A percentile compares a stretch with the other conserved stretches of the same genome.
These are phyloP conservation scores for Xylaria multiplex DNA, from an alignment of 2,329 filamentous ascomycete genomes.

Conservation along the genomic window DNA sequence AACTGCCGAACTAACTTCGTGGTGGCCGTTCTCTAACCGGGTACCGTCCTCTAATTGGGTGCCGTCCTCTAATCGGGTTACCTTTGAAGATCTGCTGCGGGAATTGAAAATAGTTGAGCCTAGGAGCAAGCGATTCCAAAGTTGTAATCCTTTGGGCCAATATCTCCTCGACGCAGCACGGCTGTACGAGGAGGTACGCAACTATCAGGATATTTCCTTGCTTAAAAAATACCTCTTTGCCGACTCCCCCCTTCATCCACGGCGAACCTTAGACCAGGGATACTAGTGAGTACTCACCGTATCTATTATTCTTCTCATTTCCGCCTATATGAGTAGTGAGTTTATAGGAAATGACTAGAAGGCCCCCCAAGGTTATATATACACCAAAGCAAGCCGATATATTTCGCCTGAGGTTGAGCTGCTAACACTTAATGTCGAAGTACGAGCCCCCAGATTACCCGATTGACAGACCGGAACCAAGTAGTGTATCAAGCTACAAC, in stretches of 20 bases:
- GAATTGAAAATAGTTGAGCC: neutral
- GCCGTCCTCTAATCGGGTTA: neutral
- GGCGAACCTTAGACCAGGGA: slow-evolving; percentile 48
- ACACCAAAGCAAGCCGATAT: neutral
- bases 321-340: neutral
- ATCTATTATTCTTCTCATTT: neutral
- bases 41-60: too few relatives aligned
- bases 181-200: slow-evolving; percentile 29
- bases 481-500: slow-evolving; percentile 38
- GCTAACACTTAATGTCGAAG: slow-evolving; percentile 8
- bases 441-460: slow-evolving; percentile 45
- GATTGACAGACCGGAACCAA: slow-evolving; percentile 39
- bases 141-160: slow-evolving; percentile 12
- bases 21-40: neutral
- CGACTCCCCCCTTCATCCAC: slow-evolving; percentile 42
- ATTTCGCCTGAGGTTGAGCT: neutral
- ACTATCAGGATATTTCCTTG: slow-evolving; percentile 30
- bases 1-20: neutral
- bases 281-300: slow-evolving; percentile 38
- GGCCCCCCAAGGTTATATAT: neutral
- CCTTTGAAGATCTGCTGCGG: neutral
- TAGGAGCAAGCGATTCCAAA: neutral
- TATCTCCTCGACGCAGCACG: slow-evolving; percentile 28
- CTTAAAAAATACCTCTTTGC: slow-evolving; percentile 28
- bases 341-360: neutral